phyloP scores from a whole-genome alignment of 2,329 filamentous ascomycete species.

The Claviceps sp. region DNA sequence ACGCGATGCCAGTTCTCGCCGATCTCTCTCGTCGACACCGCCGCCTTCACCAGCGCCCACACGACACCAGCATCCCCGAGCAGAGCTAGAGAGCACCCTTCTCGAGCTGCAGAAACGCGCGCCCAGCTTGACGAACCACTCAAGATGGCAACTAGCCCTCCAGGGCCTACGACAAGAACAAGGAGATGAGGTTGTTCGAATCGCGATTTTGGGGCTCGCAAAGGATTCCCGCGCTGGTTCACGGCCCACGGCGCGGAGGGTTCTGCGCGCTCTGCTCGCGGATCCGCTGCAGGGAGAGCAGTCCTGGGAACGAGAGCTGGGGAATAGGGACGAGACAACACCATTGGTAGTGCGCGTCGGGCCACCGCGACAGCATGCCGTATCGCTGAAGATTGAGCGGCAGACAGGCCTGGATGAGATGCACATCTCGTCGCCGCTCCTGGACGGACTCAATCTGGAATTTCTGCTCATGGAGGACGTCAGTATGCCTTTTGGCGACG shows the following conservation, averaged over 20 bases:
- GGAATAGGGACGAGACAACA: constrained; percentile 32
- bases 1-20: constrained; percentile 10
- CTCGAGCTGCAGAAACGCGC: constrained; percentile 47
- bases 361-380: constrained; percentile 15
- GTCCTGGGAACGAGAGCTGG: constrained; percentile 53
- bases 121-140: constrained; percentile 50
- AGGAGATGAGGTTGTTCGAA: constrained; percentile 43
- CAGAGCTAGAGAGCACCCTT: constrained; percentile 46
- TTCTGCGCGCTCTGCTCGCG: constrained; percentile 57
- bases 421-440: constrained; percentile 45
- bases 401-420: constrained; percentile 40
- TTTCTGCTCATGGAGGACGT: constrained; percentile 39
- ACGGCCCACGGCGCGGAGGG: constrained; percentile 40
- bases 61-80: constrained; percentile 20
- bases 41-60: neutral
- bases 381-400: constrained; percentile 16
- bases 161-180: constrained; percentile 45
- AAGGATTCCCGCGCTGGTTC: constrained; percentile 25
- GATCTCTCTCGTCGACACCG: constrained; percentile 16
- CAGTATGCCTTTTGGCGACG: constrained; percentile 22
- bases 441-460: constrained; percentile 51
- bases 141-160: constrained; percentile 57
- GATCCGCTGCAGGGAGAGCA: constrained; percentile 52
- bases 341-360: constrained; percentile 51
- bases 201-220: constrained; percentile 41